Percentiles rank a stretch among this genome's conserved stretches.
Evolutionary conservation across 805 yeast genomes (phyloP).

Genomic region (Metschnikowia orientalis): DNA sequence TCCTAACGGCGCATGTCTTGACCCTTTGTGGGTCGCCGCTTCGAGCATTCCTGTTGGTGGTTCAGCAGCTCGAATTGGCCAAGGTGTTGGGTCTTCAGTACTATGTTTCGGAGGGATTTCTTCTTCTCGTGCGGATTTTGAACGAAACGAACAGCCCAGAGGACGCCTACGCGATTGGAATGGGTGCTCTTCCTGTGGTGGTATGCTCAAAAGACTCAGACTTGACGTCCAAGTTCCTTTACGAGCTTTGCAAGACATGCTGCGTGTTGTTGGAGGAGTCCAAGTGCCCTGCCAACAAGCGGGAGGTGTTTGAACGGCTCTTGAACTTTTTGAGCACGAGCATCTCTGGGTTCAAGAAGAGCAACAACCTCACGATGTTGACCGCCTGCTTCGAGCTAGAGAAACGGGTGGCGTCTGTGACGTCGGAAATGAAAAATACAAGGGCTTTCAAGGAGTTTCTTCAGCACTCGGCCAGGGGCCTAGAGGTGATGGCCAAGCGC

Average conservation of each 20-base stretch:
- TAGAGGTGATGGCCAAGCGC: slow-evolving; percentile 11
- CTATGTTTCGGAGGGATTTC: slow-evolving; percentile 43
- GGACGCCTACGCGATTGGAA: slow-evolving; percentile 43
- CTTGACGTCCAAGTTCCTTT: slow-evolving; percentile 32
- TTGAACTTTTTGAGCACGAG: slow-evolving; percentile 39
- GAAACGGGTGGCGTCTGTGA: slow-evolving; percentile 8
- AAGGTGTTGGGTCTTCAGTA: slow-evolving; percentile 43
- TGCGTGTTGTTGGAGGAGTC: slow-evolving; percentile 14
- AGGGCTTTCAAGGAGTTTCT: slow-evolving; percentile 12
- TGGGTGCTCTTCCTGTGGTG: slow-evolving; percentile 42
- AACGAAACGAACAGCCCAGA: slow-evolving; percentile 35
- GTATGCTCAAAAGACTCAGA: slow-evolving; percentile 37
- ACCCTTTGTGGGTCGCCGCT: slow-evolving; percentile 41
- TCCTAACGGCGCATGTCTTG: slow-evolving; percentile 45
- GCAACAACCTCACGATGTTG: slow-evolving; percentile 37
- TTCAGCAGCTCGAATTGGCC: slow-evolving; percentile 48
- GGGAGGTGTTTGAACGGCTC: slow-evolving; percentile 24
- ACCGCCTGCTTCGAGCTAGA: slow-evolving; percentile 39
- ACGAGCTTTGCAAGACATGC: slow-evolving; percentile 27
- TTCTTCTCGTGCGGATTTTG: slow-evolving; percentile 44
- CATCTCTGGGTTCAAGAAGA: slow-evolving; percentile 41
- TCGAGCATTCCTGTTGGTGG: slow-evolving; percentile 46
- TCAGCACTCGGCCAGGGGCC: slow-evolving; percentile 13
- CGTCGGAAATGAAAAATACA: slow-evolving; percentile 6
- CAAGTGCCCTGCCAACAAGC: slow-evolving; percentile 6